phyloP scores from a whole-genome alignment of 805 yeast species.

The Teunomyces panamensis region DNA sequence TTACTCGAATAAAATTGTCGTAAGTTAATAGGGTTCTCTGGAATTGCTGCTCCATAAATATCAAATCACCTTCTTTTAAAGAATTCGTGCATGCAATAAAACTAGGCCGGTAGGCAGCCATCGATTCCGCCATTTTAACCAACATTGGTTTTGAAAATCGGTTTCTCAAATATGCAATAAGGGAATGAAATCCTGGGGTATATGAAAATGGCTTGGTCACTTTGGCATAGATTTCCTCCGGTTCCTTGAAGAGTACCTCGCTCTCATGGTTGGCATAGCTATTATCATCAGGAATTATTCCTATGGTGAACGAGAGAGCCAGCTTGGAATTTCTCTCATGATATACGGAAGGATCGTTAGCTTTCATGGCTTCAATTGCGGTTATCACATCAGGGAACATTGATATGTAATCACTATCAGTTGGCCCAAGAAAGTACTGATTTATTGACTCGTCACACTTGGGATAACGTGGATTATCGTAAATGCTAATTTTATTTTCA shows the following conservation, averaged over 20 bases:
- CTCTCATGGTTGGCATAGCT: conserved; percentile 18
- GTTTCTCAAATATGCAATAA: conserved; percentile 67
- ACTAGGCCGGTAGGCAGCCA: conserved; percentile 89
- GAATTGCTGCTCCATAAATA: conserved; percentile 94
- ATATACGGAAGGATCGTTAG: conserved; percentile 41
- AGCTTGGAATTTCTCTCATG: conserved; percentile 36
- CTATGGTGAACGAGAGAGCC: conserved; percentile 48
- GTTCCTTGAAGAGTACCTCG: conserved; percentile 44
- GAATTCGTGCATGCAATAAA: conserved; percentile 91
- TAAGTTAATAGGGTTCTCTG: conserved; percentile 89
- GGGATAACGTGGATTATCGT: conserved; percentile 28
- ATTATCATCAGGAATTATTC: conserved; percentile 39
- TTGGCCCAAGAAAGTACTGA: conserved; percentile 64
- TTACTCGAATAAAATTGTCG: conserved; percentile 74
- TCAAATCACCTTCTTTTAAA: conserved; percentile 83
- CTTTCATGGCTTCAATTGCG: conserved; percentile 38
- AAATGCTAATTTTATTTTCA: conserved; percentile 7
- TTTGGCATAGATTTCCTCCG: conserved; percentile 75
- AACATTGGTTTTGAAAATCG: conserved; percentile 70
- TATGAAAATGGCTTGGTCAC: conserved; percentile 79
- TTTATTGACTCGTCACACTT: conserved; percentile 58
- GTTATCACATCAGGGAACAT: conserved; percentile 62
- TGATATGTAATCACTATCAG: conserved; percentile 34
- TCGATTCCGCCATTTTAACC: conserved; percentile 77
- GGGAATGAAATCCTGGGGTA: conserved; percentile 84